These are phyloP conservation scores for Pseudozyma flocculosa DNA, from an alignment of 1,284 basidiomycete species.

Conservation along the genomic window DNA sequence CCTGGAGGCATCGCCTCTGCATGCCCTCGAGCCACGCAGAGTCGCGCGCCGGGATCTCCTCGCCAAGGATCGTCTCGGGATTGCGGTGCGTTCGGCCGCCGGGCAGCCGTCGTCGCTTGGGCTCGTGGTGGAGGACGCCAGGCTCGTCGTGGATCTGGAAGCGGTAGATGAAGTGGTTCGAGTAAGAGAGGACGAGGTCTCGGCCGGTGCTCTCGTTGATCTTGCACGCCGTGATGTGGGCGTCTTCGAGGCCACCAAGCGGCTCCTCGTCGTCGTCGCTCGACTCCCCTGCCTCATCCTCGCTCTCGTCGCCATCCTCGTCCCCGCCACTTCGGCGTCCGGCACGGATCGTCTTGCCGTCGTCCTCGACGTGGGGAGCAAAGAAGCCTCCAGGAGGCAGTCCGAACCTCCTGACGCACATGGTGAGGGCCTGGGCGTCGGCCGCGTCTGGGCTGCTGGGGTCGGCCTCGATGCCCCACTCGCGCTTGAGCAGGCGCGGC, in stretches of 20 bases:
- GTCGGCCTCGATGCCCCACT: slow-evolving; percentile 69
- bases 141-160: slow-evolving; percentile 52
- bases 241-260: slow-evolving; percentile 5
- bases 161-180: slow-evolving; percentile 44
- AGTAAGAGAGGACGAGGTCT: slow-evolving; percentile 53
- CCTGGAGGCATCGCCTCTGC: too few species aligned
- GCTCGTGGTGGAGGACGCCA: slow-evolving; percentile 18
- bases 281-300: slow-evolving; percentile 14
- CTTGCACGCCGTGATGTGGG: slow-evolving; percentile 54
- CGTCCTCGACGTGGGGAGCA: slow-evolving; percentile 9
- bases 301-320: too few species aligned
- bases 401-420: slow-evolving; percentile 83
- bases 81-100: too few species aligned
- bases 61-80: too few species aligned
- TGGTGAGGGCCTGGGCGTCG: slow-evolving; percentile 64
- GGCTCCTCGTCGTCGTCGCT: not conserved
- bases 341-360: slow-evolving; percentile 8
- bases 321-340: slow-evolving; percentile 48
- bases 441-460: slow-evolving; percentile 31
- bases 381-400: slow-evolving; percentile 60
- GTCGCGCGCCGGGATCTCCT: too few species aligned
- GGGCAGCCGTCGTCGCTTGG: too few species aligned
- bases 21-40: too few species aligned
- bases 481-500: slow-evolving; percentile 66
- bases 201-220: slow-evolving; percentile 42